Conservation (phyloP, 805 yeast species). For the Scheffersomyces lignosus region DNA sequence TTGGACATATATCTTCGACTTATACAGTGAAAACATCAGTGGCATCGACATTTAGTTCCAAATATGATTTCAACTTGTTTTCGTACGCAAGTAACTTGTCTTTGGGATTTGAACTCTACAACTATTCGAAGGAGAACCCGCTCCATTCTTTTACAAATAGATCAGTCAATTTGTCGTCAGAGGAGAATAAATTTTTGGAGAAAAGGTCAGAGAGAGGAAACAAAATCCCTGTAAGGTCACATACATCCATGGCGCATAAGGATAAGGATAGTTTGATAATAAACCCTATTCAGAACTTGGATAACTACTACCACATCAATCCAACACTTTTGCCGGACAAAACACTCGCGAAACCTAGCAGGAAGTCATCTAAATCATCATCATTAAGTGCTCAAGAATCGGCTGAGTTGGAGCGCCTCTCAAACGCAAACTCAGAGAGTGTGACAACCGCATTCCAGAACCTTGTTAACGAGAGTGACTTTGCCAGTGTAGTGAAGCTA, state of each 20-base stretch:
- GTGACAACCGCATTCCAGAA: constrained; percentile 53
- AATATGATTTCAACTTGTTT: constrained; percentile 85
- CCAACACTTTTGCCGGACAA: constrained; percentile 19
- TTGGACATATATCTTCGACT: constrained; percentile 86
- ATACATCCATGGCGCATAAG: constrained; percentile 3
- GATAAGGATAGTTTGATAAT: constrained; percentile 9
- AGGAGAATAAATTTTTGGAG: background rate
- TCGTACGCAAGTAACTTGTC: constrained; percentile 87
- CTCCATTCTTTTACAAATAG: constrained; percentile 3
- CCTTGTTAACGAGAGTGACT: constrained; percentile 52
- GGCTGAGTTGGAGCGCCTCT: constrained; percentile 1
- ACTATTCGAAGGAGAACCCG: constrained; percentile 29
- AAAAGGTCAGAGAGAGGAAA: background rate
- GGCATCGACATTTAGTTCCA: constrained; percentile 74
- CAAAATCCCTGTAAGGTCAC: background rate
- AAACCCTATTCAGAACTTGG: constrained; percentile 25
- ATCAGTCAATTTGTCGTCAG: background rate
- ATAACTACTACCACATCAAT: constrained; percentile 27
- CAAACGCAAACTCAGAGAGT: constrained; percentile 31
- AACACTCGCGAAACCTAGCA: background rate
- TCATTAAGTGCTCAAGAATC: too few species aligned
- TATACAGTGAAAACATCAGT: constrained; percentile 81
- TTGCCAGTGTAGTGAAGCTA: constrained; percentile 70
- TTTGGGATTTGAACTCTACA: constrained; percentile 84
- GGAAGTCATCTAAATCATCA: background rate